Evolutionary conservation across 2,329 filamentous ascomycete species (phyloP).

Genomic region (Helicocarpus griseus): DNA sequence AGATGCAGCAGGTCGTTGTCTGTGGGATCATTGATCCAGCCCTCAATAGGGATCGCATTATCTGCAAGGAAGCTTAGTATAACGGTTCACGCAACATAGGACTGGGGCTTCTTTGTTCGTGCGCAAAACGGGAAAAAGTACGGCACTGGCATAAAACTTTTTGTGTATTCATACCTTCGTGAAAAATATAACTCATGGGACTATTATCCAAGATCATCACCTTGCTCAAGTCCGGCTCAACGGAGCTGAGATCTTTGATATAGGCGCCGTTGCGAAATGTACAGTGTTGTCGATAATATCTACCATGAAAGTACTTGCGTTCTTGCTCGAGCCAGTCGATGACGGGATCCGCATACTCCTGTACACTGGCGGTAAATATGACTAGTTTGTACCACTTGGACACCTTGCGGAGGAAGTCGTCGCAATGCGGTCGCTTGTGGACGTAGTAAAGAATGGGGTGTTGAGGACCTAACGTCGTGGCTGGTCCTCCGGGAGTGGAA

Average conservation of each 20-base stretch:
- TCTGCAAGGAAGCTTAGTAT: slow-evolving; percentile 45
- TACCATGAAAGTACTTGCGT: slow-evolving; percentile 85
- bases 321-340: slow-evolving; percentile 98
- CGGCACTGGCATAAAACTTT: not conserved
- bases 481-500: slow-evolving; percentile 46
- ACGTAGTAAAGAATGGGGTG: slow-evolving; percentile 98
- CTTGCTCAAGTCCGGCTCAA: slow-evolving; percentile 93
- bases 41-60: slow-evolving; percentile 97
- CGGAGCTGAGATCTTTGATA: slow-evolving; percentile 93
- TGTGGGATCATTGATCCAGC: slow-evolving; percentile 97
- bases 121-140: not conserved
- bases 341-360: slow-evolving; percentile 96
- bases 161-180: slow-evolving; percentile 61
- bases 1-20: slow-evolving; percentile 92
- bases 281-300: slow-evolving; percentile 96
- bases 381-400: slow-evolving; percentile 98
- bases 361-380: slow-evolving; percentile 91
- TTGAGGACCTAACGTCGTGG: slow-evolving; percentile 61
- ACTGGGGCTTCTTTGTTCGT: not conserved
- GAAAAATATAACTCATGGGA: slow-evolving; percentile 95
- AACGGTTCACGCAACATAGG: not conserved
- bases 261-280: slow-evolving; percentile 92
- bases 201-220: slow-evolving; percentile 99
- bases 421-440: slow-evolving; percentile 92
- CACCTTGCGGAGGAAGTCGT: slow-evolving; percentile 89